Evolutionary conservation across 495 filamentous ascomycete species (phyloP), one percentile per base, ranked within the genome.

Genomic region (Aspergillus diversus): DNA sequence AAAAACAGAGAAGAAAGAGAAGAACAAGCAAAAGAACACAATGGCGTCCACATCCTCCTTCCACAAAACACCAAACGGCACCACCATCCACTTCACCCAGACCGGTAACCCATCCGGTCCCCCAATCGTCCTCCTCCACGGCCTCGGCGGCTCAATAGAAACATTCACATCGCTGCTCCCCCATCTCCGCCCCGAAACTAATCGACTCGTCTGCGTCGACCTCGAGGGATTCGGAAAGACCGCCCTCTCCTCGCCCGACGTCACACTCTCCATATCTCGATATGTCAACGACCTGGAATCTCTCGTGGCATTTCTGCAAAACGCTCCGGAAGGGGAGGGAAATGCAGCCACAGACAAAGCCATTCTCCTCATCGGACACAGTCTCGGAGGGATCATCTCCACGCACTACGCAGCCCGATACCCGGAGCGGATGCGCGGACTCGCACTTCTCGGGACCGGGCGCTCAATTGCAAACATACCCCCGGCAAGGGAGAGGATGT

Each of bases 281-380:
- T 59, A 59, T 59, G 57, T 59, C 46, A 16, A 59, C 46, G 33
- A 51, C 57, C 12, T 59, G 57, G 57, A 59, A 35, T 59, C 43
- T 59, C 57, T 59, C 43, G 47, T 59, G 46, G 57, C 57, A 59
- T 59, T 7, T 50, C 46, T 59, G 46, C 57, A 59, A 8, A 34
- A 12, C 32, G 0, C 57, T 51, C 11, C 43, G 34, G 39, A 42
- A 43, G 54, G n/a, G 11, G 37, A 49, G 12, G 17, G 8, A 49
- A 3, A 8, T 7, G 17, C 46, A 56, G 15, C 33, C 17, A 27
- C 35, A 5, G n/a, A 5, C 31, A 21, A 34, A 35, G 31, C 17
- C 27, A 0, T 59, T 1, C 4, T 59, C 0, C 57, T 59, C 47
- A 50, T 59, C 27, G 57, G 57, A 11, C 57, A 59, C 33, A 59